Evolutionary conservation across 2,329 filamentous ascomycete species (phyloP).

Genomic region (Didymella segeticola): DNA sequence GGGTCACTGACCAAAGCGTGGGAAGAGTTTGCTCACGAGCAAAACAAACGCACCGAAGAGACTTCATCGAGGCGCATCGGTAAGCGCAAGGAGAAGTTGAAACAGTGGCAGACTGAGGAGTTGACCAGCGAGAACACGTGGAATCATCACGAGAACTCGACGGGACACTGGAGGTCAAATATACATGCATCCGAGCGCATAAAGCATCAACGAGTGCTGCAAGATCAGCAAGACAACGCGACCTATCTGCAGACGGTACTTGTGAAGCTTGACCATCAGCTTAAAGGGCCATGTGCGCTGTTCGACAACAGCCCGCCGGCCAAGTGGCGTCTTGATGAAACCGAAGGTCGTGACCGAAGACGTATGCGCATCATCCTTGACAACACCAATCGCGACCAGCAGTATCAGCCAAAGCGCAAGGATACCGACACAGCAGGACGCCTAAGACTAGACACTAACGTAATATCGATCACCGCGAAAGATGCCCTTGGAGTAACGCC

Average conservation of each 20-base stretch:
- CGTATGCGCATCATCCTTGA: conserved; percentile 86
- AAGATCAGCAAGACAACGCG: conserved; percentile 93
- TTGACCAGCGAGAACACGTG: conserved; percentile 73
- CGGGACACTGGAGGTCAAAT: conserved; percentile 92
- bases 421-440: conserved; percentile 61
- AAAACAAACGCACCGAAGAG: conserved; percentile 82
- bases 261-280: conserved; percentile 77
- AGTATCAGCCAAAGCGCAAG: conserved; percentile 85
- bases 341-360: conserved; percentile 95
- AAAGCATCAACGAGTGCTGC: conserved; percentile 85
- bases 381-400: conserved; percentile 67
- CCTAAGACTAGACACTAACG: conserved; percentile 56
- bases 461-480: conserved; percentile 40
- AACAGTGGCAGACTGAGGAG: conserved; percentile 77
- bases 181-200: conserved; percentile 91
- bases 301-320: conserved; percentile 69
- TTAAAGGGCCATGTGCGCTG: conserved; percentile 80
- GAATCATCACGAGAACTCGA: conserved; percentile 83
- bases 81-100: conserved; percentile 83
- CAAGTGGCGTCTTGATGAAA: conserved; percentile 94
- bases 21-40: conserved; percentile 83
- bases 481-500: conserved; percentile 42
- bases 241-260: conserved; percentile 78
- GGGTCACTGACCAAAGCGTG: conserved; percentile 80
- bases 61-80: conserved; percentile 72